These are phyloP conservation scores for Chrysanthemum seticuspe DNA, from an alignment of 129 eudicot species.

Conservation along the genomic window DNA sequence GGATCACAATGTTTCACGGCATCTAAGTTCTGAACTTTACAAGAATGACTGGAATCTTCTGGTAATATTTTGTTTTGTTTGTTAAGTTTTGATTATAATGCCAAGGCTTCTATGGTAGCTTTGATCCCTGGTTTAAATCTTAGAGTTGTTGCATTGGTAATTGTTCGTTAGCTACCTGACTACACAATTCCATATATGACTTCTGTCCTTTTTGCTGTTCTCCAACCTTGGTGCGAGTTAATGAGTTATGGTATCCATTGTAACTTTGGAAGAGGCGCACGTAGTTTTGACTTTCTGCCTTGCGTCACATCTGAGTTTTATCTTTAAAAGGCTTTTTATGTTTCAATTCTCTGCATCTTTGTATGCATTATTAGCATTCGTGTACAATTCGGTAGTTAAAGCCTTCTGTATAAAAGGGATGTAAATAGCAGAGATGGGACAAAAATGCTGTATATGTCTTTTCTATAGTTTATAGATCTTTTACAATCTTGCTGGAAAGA, in stretches of 20 bases:
- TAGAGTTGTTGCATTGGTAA: slow-evolving; percentile 1
- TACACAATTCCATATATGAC: neutral
- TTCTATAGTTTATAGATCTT: neutral
- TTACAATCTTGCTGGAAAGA: neutral
- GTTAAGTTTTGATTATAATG: neutral
- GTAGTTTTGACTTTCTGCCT: neutral
- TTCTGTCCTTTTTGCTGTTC: neutral
- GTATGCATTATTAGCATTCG: neutral
- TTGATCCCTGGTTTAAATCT: neutral
- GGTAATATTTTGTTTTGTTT: slow-evolving; percentile 37
- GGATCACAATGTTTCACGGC: slow-evolving; percentile 95
- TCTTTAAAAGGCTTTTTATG: slow-evolving; percentile 1
- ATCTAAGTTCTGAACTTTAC: slow-evolving; percentile 61
- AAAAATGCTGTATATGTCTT: too few relatives aligned
- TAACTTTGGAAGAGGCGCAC: neutral
- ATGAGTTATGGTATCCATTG: slow-evolving; percentile 1
- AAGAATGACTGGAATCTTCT: slow-evolving; percentile 80
- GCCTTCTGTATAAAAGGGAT: too few relatives aligned
- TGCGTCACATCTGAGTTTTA: neutral
- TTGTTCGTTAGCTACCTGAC: slow-evolving; percentile 3
- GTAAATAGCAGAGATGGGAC: too few relatives aligned
- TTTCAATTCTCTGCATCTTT: neutral
- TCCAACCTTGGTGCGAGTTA: slow-evolving; percentile 1
- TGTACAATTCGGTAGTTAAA: too few relatives aligned
- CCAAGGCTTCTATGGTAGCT: slow-evolving; percentile 8